Evolutionary conservation across 2,329 filamentous ascomycete genomes (phyloP).

Genomic region (Stachybotrys echinatus): DNA sequence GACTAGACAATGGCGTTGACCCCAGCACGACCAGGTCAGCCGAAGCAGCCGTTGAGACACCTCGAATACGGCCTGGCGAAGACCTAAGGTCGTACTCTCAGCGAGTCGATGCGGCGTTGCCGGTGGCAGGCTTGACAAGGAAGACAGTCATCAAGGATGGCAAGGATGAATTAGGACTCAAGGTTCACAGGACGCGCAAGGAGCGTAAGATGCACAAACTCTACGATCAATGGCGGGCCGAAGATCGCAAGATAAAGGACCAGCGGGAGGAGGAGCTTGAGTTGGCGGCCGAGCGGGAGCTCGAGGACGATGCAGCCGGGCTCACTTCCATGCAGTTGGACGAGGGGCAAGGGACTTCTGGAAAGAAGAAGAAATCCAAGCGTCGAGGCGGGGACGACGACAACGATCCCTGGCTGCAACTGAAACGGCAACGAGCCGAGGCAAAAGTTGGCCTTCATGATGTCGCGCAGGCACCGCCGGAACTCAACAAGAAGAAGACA

Average conservation of each 20-base stretch:
- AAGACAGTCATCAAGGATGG: slow-evolving; percentile 52
- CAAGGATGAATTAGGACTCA: slow-evolving; percentile 59
- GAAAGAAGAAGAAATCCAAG: slow-evolving; percentile 31
- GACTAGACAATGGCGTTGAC: slow-evolving; percentile 64
- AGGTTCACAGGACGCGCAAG: slow-evolving; percentile 70
- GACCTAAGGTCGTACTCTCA: slow-evolving; percentile 73
- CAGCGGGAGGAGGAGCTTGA: slow-evolving; percentile 62
- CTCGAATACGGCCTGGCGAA: slow-evolving; percentile 79
- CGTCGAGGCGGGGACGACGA: slow-evolving; percentile 51
- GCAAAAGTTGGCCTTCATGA: slow-evolving; percentile 46
- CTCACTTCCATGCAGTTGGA: slow-evolving; percentile 41
- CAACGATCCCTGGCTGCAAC: slow-evolving; percentile 69
- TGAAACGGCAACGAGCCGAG: slow-evolving; percentile 63
- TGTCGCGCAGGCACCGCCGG: slow-evolving; percentile 71
- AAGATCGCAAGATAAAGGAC: slow-evolving; percentile 59
- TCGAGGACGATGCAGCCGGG: slow-evolving; percentile 51
- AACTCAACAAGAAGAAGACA: slow-evolving; percentile 48
- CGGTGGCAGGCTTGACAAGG: slow-evolving; percentile 64
- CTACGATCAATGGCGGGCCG: slow-evolving; percentile 71
- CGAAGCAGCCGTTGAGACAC: slow-evolving; percentile 31
- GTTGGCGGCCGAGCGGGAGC: slow-evolving; percentile 56
- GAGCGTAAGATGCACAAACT: slow-evolving; percentile 79
- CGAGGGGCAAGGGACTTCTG: slow-evolving; percentile 26
- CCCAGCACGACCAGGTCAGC: slow-evolving; percentile 13
- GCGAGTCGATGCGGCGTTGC: slow-evolving; percentile 79